Conservation (phyloP, 176 grass and related monocot species). For the Puya raimondii region DNA sequence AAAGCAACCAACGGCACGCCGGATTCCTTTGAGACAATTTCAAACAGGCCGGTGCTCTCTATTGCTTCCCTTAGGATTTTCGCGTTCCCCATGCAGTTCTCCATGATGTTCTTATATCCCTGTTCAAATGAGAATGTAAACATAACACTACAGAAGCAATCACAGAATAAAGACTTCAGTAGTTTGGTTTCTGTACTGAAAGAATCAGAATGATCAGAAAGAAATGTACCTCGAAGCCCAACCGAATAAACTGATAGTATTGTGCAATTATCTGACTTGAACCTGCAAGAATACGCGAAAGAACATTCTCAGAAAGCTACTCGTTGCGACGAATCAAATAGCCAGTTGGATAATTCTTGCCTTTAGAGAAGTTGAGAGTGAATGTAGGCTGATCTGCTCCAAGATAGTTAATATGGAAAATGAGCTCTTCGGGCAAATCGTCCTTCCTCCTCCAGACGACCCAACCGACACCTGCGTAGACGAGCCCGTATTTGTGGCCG, state of each 20-base stretch:
- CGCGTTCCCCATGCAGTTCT: slow-evolving; percentile 53
- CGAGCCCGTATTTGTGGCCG: slow-evolving; percentile 77
- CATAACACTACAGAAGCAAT: background rate
- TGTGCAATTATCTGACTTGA: slow-evolving; percentile 80
- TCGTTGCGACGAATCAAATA: too few relatives aligned
- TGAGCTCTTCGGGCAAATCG: slow-evolving; percentile 72
- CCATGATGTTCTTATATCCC: slow-evolving; percentile 82
- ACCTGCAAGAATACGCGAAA: slow-evolving; percentile 25
- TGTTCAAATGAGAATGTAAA: slow-evolving; percentile 8
- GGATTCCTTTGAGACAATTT: slow-evolving; percentile 54
- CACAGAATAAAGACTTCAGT: too few relatives aligned
- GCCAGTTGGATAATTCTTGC: slow-evolving; percentile 4
- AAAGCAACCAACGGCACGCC: slow-evolving; percentile 74
- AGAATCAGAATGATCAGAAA: background rate
- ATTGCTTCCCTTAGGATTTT: slow-evolving; percentile 34
- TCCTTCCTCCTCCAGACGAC: slow-evolving; percentile 70
- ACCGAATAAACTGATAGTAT: slow-evolving; percentile 74
- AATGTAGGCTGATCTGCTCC: slow-evolving; percentile 73
- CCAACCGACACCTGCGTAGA: slow-evolving; percentile 74
- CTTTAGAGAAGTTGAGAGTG: slow-evolving; percentile 88
- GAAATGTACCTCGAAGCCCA: slow-evolving; percentile 51
- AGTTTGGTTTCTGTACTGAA: background rate
- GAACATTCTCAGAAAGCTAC: background rate
- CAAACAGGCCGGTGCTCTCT: slow-evolving; percentile 38
- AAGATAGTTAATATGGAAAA: slow-evolving; percentile 86